Base-by-base conservation (phyloP, 2,329 filamentous ascomycete genomes). In the Phialemoniopsis sp. region DNA sequence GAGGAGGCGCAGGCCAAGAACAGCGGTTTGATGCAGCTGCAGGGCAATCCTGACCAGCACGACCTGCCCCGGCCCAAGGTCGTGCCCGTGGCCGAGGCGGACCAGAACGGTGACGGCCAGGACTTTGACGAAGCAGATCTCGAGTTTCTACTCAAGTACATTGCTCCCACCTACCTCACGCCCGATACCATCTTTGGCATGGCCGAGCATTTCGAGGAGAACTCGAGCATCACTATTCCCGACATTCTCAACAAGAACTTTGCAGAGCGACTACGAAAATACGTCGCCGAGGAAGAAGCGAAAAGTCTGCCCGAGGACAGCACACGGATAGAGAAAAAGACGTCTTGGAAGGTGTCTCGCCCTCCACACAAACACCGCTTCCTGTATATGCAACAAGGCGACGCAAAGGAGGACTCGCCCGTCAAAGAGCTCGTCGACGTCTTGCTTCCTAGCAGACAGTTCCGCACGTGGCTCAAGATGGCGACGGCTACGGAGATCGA, bases 301-400 rank as follows among this genome's bases (percentile, higher is more conserved):
- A 57, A 67, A 28, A 30, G 56, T 3, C 54, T 76, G 5, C 67
- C 70, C 1, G 60, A 65, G 13, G 59, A 67, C 13, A 78, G 74
- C 34, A 55, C 61, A 1, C 72, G 75, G 41, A 80, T 85, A 43
- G 78, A 83, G 53, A 70, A 70, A 34, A 66, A 66, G 45, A 76
- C 69, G 32, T 64, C 66, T 0, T 93, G 87, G 87, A 78, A 74
- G 44, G 85, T 94, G 8, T 87, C 93, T 7, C 77, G 80, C 26
- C 93, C 93, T 30, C 93, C 93, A 1, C 90, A 98, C 67, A 98
- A 98, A 68, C 89, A 96, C 57, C 87, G 90, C 13, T 98, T 85
- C 60, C 71, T 95, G 3, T 98, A 93, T 63, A 76, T 87, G 43
- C 81, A 89, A 50, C 68, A 64, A 48, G 71, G 54, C 36, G 62